Percentiles rank a stretch among this genome's conserved stretches.
Conservation (phyloP, 2,329 filamentous ascomycete genomes). For the Cryphonectria parasitica region DNA sequence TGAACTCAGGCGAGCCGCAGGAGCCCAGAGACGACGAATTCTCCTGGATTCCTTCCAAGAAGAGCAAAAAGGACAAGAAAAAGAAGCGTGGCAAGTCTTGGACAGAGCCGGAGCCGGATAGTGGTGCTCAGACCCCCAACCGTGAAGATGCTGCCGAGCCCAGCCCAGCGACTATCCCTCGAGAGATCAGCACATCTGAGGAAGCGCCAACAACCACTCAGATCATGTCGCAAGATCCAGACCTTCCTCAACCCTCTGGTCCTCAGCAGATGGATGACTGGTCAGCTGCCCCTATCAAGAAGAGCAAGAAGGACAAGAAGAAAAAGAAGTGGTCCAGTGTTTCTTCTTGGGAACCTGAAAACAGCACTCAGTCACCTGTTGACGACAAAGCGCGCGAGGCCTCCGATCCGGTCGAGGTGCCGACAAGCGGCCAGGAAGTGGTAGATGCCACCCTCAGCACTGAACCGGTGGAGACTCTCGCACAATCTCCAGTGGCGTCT, state of each 20-base stretch:
- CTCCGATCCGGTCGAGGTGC: not conserved
- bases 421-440: not conserved
- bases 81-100: conserved; percentile 37
- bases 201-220: not conserved
- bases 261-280: conserved; percentile 32
- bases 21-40: conserved; percentile 32
- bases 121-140: conserved; percentile 21
- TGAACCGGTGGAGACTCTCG: not conserved
- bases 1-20: not conserved
- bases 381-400: conserved; percentile 16
- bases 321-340: conserved; percentile 35
- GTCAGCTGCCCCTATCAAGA: conserved; percentile 35
- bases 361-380: conserved; percentile 19
- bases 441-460: not conserved
- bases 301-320: conserved; percentile 42
- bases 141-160: conserved; percentile 20
- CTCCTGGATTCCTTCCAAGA: conserved; percentile 37
- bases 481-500: not conserved
- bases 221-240: not conserved
- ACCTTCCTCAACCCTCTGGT: not conserved
- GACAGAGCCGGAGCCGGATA: conserved; percentile 25
- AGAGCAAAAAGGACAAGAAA: conserved; percentile 39
- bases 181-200: not conserved
- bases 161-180: conserved; percentile 5
- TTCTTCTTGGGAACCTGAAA: conserved; percentile 27